phyloP scores from a whole-genome alignment of 192 early-diverging fungal genomes.

The Backusella australiensis region DNA sequence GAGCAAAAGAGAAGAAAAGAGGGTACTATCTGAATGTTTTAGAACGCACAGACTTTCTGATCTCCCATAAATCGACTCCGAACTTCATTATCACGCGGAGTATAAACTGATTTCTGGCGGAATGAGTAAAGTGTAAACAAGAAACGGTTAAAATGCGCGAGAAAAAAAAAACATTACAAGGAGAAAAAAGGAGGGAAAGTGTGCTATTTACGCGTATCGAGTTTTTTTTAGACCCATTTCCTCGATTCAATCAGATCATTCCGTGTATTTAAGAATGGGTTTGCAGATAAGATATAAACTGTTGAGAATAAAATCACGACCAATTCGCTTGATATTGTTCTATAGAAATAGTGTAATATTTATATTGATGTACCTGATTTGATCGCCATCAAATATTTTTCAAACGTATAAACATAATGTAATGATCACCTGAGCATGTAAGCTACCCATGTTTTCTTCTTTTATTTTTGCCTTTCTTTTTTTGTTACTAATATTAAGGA shows the following conservation, averaged over 20 bases:
- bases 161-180: neutral
- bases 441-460: neutral
- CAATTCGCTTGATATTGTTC: neutral
- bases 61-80: slow-evolving; percentile 3
- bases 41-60: slow-evolving; percentile 2
- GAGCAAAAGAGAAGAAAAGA: neutral
- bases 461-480: neutral
- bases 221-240: neutral
- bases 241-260: neutral
- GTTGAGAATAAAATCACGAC: slow-evolving; percentile 7
- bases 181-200: neutral
- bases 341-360: neutral
- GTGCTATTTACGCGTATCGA: neutral
- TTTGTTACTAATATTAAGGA: neutral
- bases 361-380: slow-evolving; percentile 6
- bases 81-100: slow-evolving; percentile 6
- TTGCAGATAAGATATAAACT: neutral
- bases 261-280: slow-evolving; percentile 1
- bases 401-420: neutral
- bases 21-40: neutral
- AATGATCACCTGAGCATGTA: neutral
- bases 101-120: neutral
- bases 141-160: neutral
- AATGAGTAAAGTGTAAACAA: neutral
- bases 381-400: neutral